A percentile compares a stretch with the other conserved stretches of the same genome.
Evolutionary conservation across 805 yeast genomes (phyloP).

Genomic region (Wickerhamiella occidentalis): DNA sequence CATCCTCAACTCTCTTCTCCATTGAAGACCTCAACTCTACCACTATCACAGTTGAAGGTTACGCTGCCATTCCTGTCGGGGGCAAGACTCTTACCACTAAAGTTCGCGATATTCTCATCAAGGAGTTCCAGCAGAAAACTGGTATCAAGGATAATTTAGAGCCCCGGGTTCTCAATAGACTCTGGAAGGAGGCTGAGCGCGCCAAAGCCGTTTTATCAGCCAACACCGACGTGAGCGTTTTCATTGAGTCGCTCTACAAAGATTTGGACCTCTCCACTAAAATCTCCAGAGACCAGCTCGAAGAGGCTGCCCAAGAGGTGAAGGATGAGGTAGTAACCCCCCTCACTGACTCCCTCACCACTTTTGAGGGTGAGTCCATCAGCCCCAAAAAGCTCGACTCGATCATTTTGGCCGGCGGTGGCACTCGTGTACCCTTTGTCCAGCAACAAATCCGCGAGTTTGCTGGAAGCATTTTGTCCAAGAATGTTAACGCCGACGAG

Average conservation of each 20-base stretch:
- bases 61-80: constrained; percentile 62
- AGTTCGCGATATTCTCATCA: constrained; percentile 47
- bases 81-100: constrained; percentile 63
- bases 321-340: constrained; percentile 42
- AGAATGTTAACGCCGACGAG: constrained; percentile 91
- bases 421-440: constrained; percentile 80
- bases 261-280: constrained; percentile 61
- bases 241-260: constrained; percentile 59
- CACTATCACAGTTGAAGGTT: constrained; percentile 48
- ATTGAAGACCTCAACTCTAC: constrained; percentile 32
- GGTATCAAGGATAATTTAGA: constrained; percentile 32
- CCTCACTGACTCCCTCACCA: constrained; percentile 38
- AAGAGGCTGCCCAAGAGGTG: constrained; percentile 38
- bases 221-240: constrained; percentile 63
- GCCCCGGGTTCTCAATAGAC: constrained; percentile 49
- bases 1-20: constrained; percentile 74
- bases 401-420: constrained; percentile 78
- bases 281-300: constrained; percentile 74
- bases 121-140: constrained; percentile 42
- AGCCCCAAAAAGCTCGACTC: constrained; percentile 37
- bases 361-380: constrained; percentile 26
- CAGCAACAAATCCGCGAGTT: constrained; percentile 35
- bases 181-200: constrained; percentile 77
- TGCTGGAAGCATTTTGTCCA: constrained; percentile 53
- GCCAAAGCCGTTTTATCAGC: constrained; percentile 82